These are phyloP conservation scores for Sugiyamaella boreocaroliniensis DNA, from an alignment of 805 yeast genomes.

Conservation along the genomic window DNA sequence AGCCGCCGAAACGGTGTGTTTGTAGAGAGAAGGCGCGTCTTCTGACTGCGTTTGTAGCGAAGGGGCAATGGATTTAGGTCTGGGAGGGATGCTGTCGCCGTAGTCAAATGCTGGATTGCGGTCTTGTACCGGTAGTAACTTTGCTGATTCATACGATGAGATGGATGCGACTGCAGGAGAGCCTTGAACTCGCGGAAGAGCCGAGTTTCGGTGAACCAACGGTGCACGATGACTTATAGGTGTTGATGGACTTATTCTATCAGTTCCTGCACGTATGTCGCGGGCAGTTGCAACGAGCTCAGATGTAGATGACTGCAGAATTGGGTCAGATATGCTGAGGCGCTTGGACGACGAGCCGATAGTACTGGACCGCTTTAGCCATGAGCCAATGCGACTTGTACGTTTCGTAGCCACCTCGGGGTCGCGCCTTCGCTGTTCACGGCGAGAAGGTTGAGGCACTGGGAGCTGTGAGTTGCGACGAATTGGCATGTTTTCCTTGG, in stretches of 20 bases:
- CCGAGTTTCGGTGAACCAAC: not conserved
- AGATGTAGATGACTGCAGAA: slow-evolving; percentile 21
- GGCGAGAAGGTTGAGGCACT: not conserved
- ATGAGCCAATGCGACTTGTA: slow-evolving; percentile 5
- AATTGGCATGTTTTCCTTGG: not conserved
- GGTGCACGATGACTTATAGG: not conserved
- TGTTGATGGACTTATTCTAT: not conserved
- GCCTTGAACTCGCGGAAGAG: not conserved
- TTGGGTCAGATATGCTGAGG: slow-evolving; percentile 20
- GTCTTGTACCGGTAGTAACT: not conserved
- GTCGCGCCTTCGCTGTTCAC: not conserved
- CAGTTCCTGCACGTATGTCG: not conserved
- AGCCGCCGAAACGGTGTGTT: not conserved
- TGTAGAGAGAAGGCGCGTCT: not conserved
- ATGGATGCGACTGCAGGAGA: not conserved
- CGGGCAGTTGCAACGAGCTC: slow-evolving; percentile 13
- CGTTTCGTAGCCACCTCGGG: not conserved
- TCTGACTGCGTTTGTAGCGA: not conserved
- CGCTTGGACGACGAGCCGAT: not conserved
- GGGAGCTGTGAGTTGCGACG: not conserved
- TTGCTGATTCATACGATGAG: not conserved
- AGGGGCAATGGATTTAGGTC: not conserved
- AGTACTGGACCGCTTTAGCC: slow-evolving; percentile 8
- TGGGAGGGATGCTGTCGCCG: not conserved
- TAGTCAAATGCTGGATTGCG: not conserved